Base-by-base conservation (phyloP, 176 grass and related monocot genomes). In the Pontederia paniculata region DNA sequence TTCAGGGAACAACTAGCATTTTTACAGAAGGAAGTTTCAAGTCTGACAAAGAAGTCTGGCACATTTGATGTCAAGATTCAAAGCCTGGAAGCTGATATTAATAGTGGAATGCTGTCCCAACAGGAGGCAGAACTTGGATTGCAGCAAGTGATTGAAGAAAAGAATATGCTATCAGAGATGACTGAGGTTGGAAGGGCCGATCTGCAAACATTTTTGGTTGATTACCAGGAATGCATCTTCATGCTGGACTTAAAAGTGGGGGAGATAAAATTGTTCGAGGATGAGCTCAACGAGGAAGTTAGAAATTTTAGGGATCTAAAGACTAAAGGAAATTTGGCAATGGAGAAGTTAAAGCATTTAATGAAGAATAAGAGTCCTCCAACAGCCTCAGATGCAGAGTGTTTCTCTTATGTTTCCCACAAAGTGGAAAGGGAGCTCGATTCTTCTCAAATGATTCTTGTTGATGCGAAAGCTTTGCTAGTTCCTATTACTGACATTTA, bases 181-280 rank as follows among this genome's bases (percentile, higher is more conserved):
- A 75, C 69, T 57, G 62, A 83, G 57, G 56, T 56, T 60, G 50
- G 67, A 42, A 77, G 25, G 15, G 74, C 77, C 53, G 57, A 62
- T n/a, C 42, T 77, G 65, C 72, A 61, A 42, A 59, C 44, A 12
- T 52, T 88, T 44, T 66, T 98, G 45, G 45, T 89, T 37, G 80
- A 88, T 9, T 91, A 84, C 50, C 86, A 90, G 52, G 79, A 88
- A 9, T 67, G 47, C 7, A 19, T 82, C 57, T 98, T 98, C 65
- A 50, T 72, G 16, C 69, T 77, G 3, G 54, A 66, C 28, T 61
- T 88, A 75, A 75, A 82, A 59, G 72, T 74, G 62, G 93, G 81
- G 63, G 83, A 88, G 80, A 88, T 98, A 54, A 55, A 48, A 13
- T 16, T 76, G 17, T 82, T 44, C 10, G 70, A 80, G 55, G 69